Evolutionary conservation across 768 basidiomycete genomes (phyloP).

Genomic region (Amanita jacksonii): DNA sequence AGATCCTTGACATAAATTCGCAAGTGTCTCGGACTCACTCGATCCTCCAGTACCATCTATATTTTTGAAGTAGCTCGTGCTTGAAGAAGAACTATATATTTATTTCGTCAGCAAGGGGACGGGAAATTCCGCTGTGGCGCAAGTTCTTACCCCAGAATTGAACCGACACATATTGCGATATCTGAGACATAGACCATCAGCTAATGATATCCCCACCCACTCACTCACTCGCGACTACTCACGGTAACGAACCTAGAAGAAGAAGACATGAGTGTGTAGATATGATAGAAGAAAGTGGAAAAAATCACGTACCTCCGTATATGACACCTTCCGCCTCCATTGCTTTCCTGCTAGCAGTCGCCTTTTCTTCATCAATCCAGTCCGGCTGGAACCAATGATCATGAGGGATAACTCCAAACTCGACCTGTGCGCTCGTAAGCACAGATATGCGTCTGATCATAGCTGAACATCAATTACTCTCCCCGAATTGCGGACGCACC

Average conservation of each 20-base stretch:
- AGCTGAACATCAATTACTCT: too few relatives aligned
- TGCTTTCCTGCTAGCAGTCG: slow-evolving; percentile 42
- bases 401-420: slow-evolving; percentile 53
- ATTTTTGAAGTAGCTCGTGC: slow-evolving; percentile 54
- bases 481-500: too few relatives aligned
- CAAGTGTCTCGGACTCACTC: slow-evolving; percentile 44
- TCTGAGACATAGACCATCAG: slow-evolving; percentile 14
- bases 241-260: slow-evolving; percentile 7
- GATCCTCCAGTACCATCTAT: slow-evolving; percentile 75
- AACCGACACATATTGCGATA: slow-evolving; percentile 67
- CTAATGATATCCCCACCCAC: background rate
- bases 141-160: slow-evolving; percentile 48
- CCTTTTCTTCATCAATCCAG: slow-evolving; percentile 65
- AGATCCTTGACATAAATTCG: too few relatives aligned
- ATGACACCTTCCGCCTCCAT: slow-evolving; percentile 45
- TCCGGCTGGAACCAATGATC: slow-evolving; percentile 69
- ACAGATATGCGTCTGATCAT: slow-evolving; percentile 21
- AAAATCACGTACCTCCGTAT: slow-evolving; percentile 32
- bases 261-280: background rate
- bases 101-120: too few relatives aligned
- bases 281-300: background rate
- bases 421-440: slow-evolving; percentile 20
- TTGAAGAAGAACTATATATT: slow-evolving; percentile 59
- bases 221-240: slow-evolving; percentile 19
- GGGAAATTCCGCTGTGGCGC: background rate